Base-by-base conservation (phyloP, 495 filamentous ascomycete species). In the Penicillium taxi region DNA sequence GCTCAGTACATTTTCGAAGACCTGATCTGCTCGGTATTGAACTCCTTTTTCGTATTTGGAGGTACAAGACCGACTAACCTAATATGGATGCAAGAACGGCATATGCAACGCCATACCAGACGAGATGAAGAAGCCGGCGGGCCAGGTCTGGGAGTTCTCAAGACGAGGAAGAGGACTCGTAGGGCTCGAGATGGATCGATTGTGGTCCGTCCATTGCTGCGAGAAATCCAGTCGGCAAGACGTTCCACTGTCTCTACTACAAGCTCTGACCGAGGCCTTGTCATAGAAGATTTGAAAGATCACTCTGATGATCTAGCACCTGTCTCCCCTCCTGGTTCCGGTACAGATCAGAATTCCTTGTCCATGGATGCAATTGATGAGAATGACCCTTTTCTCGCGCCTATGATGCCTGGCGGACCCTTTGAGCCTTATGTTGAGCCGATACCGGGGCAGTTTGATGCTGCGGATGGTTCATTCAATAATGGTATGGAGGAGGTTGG, bases 51-150 rank as follows among this genome's bases (percentile, higher is more conserved):
- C n/a, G n/a, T n/a, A n/a, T n/a, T n/a, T n/a, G n/a, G n/a, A n/a
- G n/a, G n/a, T n/a, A n/a, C n/a, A n/a, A n/a, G n/a, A n/a, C n/a
- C n/a, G n/a, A n/a, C n/a, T 18, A 26, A n/a, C 5, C 0, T 15
- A 17, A 5, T 5, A 5, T 15, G 0, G 18, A 4, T 35, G 9
- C 14, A 20, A 76, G 75, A 72, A 21, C 61, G 76, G 40, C 76
- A 80, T 44, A 73, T 78, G 63, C 55, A 60, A 26, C 71, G 76
- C 5, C 76, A 80, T 47, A 61, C 61, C 22, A 70, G 77, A 52
- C 75, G 74, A 39, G 76, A 80, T 44, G 67, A 69, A 33, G 72
- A 77, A 53, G 74, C 74, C 15, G 76, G 75, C 0, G 76, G 75
- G 1, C 66, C 70, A 30, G 76, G 76, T 0, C 51, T 64, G 29